phyloP scores from a whole-genome alignment of 2,329 filamentous ascomycete genomes.

The Trichoderma atrobrunneum region DNA sequence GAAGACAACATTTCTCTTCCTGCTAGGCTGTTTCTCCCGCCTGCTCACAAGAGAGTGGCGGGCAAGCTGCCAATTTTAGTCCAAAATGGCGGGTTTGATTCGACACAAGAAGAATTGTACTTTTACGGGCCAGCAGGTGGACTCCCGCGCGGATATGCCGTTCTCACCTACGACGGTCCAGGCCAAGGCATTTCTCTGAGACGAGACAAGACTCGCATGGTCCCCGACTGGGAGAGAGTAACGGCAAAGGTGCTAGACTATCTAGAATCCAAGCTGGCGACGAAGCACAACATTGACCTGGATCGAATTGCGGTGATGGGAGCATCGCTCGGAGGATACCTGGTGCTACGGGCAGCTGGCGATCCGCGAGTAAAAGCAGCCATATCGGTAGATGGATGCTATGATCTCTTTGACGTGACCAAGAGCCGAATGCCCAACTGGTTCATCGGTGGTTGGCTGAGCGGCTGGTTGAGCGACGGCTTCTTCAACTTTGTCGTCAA shows the following conservation, averaged over 20 bases:
- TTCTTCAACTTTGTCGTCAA: constrained; percentile 29
- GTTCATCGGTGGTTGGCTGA: constrained; percentile 30
- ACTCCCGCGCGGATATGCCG: constrained; percentile 40
- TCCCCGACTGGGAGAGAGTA: constrained; percentile 43
- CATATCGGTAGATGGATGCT: constrained; percentile 33
- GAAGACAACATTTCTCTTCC: constrained; percentile 34
- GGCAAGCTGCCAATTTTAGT: constrained; percentile 37
- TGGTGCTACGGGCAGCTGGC: background rate
- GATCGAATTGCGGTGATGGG: background rate
- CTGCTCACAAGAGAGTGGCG: constrained; percentile 20
- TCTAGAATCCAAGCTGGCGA: constrained; percentile 25
- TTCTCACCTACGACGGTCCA: constrained; percentile 46
- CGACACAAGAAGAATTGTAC: constrained; percentile 39
- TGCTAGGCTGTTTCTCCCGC: constrained; percentile 38
- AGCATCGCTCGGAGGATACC: constrained; percentile 2
- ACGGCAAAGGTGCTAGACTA: constrained; percentile 40
- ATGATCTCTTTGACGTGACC: constrained; percentile 28
- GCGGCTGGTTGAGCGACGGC: constrained; percentile 27
- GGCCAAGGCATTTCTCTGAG: constrained; percentile 43
- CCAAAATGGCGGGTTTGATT: constrained; percentile 36
- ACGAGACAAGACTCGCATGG: constrained; percentile 42
- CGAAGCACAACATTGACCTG: constrained; percentile 26
- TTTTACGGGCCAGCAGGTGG: constrained; percentile 32
- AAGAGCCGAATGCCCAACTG: constrained; percentile 26
- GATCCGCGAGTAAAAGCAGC: constrained; percentile 42